Base-by-base conservation (phyloP, 768 basidiomycete genomes). In the Cystofilobasidium macerans region DNA sequence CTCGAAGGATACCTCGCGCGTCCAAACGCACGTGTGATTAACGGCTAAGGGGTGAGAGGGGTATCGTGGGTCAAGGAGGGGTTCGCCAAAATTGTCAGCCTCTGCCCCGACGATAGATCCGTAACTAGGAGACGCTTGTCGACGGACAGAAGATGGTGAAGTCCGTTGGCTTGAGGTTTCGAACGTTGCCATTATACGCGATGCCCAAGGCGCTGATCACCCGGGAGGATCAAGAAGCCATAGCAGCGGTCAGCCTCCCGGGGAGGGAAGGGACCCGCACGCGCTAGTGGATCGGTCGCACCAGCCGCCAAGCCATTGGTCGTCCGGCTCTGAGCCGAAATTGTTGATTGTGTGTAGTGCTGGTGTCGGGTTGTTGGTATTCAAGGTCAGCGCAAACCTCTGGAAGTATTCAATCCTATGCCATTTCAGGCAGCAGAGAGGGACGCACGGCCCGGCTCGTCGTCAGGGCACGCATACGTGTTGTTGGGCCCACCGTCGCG, bases 121-220 rank as follows among this genome's bases (percentile, higher is more conserved):
- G n/a, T n/a, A n/a, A n/a, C n/a, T n/a, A n/a, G n/a, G n/a, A n/a
- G n/a, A n/a, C n/a, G n/a, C n/a, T n/a, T n/a, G 16, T 20, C 45
- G 28, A 54, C 51, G 51, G 18, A 54, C 51, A 54, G 28, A 54
- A 54, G 51, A 54, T 18, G 13, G 51, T 32, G 16, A 54, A 54
- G 51, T 54, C 86, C 51, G 79, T 81, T 0, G 86, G 86, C 71
- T 83, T 74, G 9, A 89, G 81, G 0, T 79, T 70, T 0, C 73
- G 76, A 0, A 79, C 82, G 70, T 88, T 78, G 69, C 75, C 81
- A 73, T 86, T 84, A 77, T 90, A 88, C n/a, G 85, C 81, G 69
- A 90, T 88, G 0, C 82, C 86, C 36, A 90, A 77, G 0, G 81
- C 82, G 72, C 86, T 62, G 61, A 0, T n/a, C n/a, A n/a, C n/a